Evolutionary conservation across 2,329 filamentous ascomycete species (phyloP), one percentile per base, ranked within the genome.

Genomic region (Venturia pyrina): DNA sequence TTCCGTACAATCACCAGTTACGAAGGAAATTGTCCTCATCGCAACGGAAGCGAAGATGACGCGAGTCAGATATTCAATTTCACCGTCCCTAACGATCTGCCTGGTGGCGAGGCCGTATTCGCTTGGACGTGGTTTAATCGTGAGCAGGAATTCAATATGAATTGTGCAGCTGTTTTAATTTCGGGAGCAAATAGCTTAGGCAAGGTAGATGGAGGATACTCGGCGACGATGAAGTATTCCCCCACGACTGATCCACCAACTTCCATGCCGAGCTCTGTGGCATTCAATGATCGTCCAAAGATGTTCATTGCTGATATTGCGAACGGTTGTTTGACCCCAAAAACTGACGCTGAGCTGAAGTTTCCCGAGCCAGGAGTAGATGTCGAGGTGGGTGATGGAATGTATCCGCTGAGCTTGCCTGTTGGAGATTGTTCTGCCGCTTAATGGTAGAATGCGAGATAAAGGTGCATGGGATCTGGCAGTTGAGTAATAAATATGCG

Each of bases 111-210:
- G 7, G 76, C 75, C 15, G 68, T 81, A 19, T 81, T 81, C 67
- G 76, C 75, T 0, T 81, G 78, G 80, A 76, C 77, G 1, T 81
- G 79, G 80, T 71, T 80, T 59, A 81, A 81, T 64, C 76, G 80
- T 34, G 79, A 81, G 70, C 73, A 78, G 64, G 73, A 76, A 67
- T 70, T 76, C 63, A 73, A 72, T 66, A 76, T 76, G 74, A 78
- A 77, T 64, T 82, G 80, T 63, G 77, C 79, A 1, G 73, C 75
- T 13, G 77, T 82, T 34, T 75, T 75, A 7, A 81, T 82, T 66
- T 48, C 44, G 15, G 43, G 19, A 17, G 43, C 1, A 44, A 44
- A 17, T 44, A 40, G 7, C 37, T 3, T 5, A 40, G 19, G 43
- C 11, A 13, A 44, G 43, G 43, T 5, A 44, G 43, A 19, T 5